Evolutionary conservation across 495 filamentous ascomycete species (phyloP).

Genomic region (Neurospora tetrasperma): DNA sequence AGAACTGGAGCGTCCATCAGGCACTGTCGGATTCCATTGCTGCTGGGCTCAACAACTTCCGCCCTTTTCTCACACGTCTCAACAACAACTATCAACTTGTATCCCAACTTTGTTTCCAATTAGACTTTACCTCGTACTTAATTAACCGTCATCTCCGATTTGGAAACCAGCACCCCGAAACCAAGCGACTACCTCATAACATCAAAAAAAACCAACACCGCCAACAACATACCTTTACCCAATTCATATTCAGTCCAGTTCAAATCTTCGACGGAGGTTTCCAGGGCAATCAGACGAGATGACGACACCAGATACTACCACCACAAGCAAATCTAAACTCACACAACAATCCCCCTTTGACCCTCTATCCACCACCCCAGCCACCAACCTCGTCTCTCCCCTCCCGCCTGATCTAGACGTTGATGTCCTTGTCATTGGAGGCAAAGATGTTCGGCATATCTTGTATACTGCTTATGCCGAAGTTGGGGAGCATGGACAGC

Average conservation of each 20-base stretch:
- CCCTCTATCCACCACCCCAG: slow-evolving; percentile 41
- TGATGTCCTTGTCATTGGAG: slow-evolving; percentile 41
- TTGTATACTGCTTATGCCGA: slow-evolving; percentile 37
- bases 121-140: too few species aligned
- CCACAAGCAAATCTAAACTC: neutral
- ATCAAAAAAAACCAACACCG: too few species aligned
- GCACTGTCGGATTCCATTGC: neutral
- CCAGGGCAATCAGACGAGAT: neutral
- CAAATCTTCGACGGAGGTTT: too few species aligned
- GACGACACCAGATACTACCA: neutral
- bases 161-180: too few species aligned
- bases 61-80: too few species aligned
- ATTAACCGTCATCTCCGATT: too few species aligned
- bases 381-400: slow-evolving; percentile 36
- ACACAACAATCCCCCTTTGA: slow-evolving; percentile 29
- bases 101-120: too few species aligned
- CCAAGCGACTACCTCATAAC: too few species aligned
- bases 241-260: too few species aligned
- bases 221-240: too few species aligned
- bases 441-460: slow-evolving; percentile 42
- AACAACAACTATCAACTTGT: too few species aligned
- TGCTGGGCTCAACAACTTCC: too few species aligned
- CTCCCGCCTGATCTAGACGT: slow-evolving; percentile 37
- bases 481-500: neutral
- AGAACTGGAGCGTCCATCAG: neutral